Conservation (phyloP, 805 yeast species). For the Candida nonsorbophila region DNA sequence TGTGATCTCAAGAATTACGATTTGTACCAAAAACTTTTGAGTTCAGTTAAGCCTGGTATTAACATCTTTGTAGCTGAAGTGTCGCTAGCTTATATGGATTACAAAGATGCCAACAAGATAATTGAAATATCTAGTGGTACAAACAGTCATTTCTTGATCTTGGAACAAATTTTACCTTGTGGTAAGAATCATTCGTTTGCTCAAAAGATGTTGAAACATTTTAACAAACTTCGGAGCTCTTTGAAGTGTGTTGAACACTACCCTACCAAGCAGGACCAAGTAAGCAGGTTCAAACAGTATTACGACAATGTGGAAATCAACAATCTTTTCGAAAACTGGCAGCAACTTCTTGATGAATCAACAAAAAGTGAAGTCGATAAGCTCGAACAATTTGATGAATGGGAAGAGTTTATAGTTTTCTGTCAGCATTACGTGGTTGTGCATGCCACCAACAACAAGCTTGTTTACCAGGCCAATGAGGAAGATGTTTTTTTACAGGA, state of each 20-base stretch:
- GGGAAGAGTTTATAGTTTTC: conserved; percentile 74
- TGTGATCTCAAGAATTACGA: conserved; percentile 56
- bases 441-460: conserved; percentile 49
- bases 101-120: conserved; percentile 58
- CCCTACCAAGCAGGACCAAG: conserved; percentile 47
- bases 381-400: conserved; percentile 74
- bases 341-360: conserved; percentile 28
- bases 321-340: conserved; percentile 60
- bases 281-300: conserved; percentile 44
- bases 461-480: conserved; percentile 7
- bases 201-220: conserved; percentile 69
- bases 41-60: conserved; percentile 11
- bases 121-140: conserved; percentile 44
- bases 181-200: conserved; percentile 65
- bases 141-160: conserved; percentile 53
- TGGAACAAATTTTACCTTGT: conserved; percentile 70
- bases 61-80: conserved; percentile 76
- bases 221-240: conserved; percentile 60
- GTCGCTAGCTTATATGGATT: conserved; percentile 74
- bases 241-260: conserved; percentile 58
- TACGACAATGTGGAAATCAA: conserved; percentile 45
- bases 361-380: conserved; percentile 36
- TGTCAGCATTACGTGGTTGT: conserved; percentile 70
- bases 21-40: conserved; percentile 29
- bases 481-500: no score